phyloP scores from a whole-genome alignment of 2,329 filamentous ascomycete genomes.

The Colletotrichum sp. region DNA sequence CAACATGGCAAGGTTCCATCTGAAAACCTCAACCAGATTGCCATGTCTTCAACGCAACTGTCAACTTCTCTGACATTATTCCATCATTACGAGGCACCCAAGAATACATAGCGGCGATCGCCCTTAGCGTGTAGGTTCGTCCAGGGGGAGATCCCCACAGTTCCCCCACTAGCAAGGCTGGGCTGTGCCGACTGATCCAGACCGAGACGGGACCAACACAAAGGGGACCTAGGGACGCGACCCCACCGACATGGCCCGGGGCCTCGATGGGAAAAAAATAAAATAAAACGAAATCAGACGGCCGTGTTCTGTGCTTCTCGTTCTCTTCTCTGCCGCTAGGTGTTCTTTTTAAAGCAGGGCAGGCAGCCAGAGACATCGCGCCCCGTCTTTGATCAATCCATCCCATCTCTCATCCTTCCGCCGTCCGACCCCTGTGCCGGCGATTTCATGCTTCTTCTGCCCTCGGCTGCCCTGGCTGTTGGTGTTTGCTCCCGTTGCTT shows the following conservation, averaged over 20 bases:
- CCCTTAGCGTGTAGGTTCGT: constrained; percentile 12
- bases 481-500: neutral
- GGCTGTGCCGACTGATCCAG: constrained; percentile 21
- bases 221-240: neutral
- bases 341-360: neutral
- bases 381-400: neutral
- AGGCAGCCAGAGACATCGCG: neutral
- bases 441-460: neutral
- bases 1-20: neutral
- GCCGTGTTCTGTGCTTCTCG: neutral
- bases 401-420: neutral
- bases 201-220: neutral
- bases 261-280: neutral
- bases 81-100: neutral
- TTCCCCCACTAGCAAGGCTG: constrained; percentile 12
- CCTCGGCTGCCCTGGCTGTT: neutral
- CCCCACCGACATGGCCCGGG: neutral
- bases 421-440: neutral
- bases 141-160: constrained; percentile 10
- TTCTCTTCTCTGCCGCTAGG: neutral
- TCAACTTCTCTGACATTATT: neutral
- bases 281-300: neutral
- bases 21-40: neutral
- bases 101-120: neutral
- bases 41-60: neutral